Evolutionary conservation across 805 yeast species (phyloP).

Genomic region (Cyberlindnera lachancei): DNA sequence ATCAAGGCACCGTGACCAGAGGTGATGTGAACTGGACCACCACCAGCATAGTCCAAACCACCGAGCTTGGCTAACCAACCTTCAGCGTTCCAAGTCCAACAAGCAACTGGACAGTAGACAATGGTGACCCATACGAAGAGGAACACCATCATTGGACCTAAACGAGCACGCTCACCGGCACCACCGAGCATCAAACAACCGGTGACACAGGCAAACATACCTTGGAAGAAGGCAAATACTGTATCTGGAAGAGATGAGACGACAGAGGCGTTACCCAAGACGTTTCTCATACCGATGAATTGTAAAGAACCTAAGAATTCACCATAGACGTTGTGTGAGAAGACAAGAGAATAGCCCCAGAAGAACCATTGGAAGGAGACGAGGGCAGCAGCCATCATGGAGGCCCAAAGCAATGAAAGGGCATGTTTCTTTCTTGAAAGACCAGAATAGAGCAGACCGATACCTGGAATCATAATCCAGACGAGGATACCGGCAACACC

Average conservation of each 20-base stretch:
- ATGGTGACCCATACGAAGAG: conserved; percentile 90
- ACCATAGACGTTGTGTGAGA: conserved; percentile 55
- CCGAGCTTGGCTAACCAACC: conserved; percentile 89
- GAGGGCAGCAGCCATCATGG: conserved; percentile 79
- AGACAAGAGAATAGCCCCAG: conserved; percentile 93
- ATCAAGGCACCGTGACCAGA: conserved; percentile 95
- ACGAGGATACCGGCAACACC: conserved; percentile 73
- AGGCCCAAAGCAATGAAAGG: conserved; percentile 89
- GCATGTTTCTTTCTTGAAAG: conserved; percentile 93
- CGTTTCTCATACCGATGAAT: conserved; percentile 74
- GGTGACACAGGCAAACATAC: conserved; percentile 93
- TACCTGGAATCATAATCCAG: conserved; percentile 95
- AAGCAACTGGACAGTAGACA: conserved; percentile 93
- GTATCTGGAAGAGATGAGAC: conserved; percentile 77
- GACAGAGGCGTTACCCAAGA: conserved; percentile 72
- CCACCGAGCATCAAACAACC: conserved; percentile 96
- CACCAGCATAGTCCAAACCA: conserved; percentile 94
- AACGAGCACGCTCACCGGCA: conserved; percentile 94
- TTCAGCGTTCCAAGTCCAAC: conserved; percentile 93
- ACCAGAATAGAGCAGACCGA: conserved; percentile 90
- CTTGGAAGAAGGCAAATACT: conserved; percentile 84
- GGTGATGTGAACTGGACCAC: conserved; percentile 95
- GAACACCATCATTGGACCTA: conserved; percentile 95
- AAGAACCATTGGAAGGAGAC: conserved; percentile 95
- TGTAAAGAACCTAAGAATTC: conserved; percentile 74